Evolutionary conservation across 495 filamentous ascomycete species (phyloP), one percentile per base, ranked within the genome.

Genomic region (Aspergillus heteromorphus): DNA sequence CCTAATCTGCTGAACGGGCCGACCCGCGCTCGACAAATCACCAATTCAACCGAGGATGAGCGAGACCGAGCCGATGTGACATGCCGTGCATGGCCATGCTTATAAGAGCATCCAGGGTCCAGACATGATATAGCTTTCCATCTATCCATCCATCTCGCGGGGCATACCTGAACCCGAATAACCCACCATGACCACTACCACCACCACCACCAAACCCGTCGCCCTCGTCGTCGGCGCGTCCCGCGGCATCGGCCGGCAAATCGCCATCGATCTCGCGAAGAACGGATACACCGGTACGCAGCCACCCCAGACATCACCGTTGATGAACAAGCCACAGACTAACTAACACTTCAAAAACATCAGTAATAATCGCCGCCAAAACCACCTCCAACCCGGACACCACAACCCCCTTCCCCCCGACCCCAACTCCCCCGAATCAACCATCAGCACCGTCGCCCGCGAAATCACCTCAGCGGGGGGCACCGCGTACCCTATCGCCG

Each of bases 361-460:
- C 43, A 95, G 90, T 93, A 49, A 83, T 92, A 58, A 80, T 92
- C 10, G 81, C 87, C 17, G 87, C 88, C n/a, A 93, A 92, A 66
- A 86, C 84, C 42, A 86, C 79, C 9, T 91, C 85, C 49, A 78
- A 86, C 62, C 80, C 86, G 18, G 64, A 64, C 54, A 73, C 65
- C 49, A 67, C 71, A 29, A 61, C 58, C 5, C 82, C 86, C 4
- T 92, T 92, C 64, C 87, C 89, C 89, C 89, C 0, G 78, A 92
- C 62, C 89, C 90, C n/a, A 92, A 93, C 67, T 91, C 88, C 17
- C 65, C 70, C 1, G 62, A 79, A 29, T 92, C 89, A 30, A 95
- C 90, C 16, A 90, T 95, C 73, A 88, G 74, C 68, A 95, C 90
- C 6, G 90, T 95, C 43, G 86, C 76, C 59, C 84, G 84, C 31